Evolutionary conservation across 148 eudicot genomes (phyloP).

Genomic region (Camellia sinensis): DNA sequence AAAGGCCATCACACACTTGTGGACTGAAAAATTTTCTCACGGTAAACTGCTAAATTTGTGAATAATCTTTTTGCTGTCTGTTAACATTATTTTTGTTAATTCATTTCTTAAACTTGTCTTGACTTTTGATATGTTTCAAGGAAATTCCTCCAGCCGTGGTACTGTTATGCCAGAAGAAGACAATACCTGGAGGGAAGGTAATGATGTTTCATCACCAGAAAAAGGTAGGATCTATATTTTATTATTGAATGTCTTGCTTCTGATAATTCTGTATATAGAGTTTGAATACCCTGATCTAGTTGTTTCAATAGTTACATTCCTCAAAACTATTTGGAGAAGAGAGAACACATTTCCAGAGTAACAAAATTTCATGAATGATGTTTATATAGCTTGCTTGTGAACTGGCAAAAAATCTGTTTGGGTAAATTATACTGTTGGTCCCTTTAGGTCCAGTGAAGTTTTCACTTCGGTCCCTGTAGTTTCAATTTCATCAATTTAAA

Average conservation of each 20-base stretch:
- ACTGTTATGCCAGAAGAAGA: slow-evolving; percentile 24
- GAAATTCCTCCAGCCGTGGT: slow-evolving; percentile 15
- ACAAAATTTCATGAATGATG: neutral
- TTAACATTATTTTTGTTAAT: slow-evolving; percentile 10
- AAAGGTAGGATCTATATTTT: slow-evolving; percentile 30
- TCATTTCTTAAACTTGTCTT: neutral
- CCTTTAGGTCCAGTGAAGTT: too few relatives aligned
- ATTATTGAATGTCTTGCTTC: neutral
- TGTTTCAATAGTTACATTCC: neutral
- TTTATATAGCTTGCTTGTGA: slow-evolving; percentile 7
- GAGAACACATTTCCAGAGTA: neutral
- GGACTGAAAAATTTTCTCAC: slow-evolving; percentile 48
- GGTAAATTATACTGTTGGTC: too few relatives aligned
- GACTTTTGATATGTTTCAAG: slow-evolving; percentile 22
- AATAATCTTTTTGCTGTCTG: neutral
- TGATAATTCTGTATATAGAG: neutral
- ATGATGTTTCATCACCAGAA: slow-evolving; percentile 19
- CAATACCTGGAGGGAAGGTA: slow-evolving; percentile 23
- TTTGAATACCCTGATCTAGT: neutral
- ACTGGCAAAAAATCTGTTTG: neutral
- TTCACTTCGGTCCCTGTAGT: too few relatives aligned
- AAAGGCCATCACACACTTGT: slow-evolving; percentile 47
- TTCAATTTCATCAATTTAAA: too few relatives aligned
- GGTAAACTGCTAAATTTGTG: slow-evolving; percentile 35
- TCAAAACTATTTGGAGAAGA: neutral